A percentile compares a stretch with the other conserved stretches of the same genome.
These are phyloP conservation scores for Sporothrix protearum DNA, from an alignment of 2,329 filamentous ascomycete species.

Conservation along the genomic window DNA sequence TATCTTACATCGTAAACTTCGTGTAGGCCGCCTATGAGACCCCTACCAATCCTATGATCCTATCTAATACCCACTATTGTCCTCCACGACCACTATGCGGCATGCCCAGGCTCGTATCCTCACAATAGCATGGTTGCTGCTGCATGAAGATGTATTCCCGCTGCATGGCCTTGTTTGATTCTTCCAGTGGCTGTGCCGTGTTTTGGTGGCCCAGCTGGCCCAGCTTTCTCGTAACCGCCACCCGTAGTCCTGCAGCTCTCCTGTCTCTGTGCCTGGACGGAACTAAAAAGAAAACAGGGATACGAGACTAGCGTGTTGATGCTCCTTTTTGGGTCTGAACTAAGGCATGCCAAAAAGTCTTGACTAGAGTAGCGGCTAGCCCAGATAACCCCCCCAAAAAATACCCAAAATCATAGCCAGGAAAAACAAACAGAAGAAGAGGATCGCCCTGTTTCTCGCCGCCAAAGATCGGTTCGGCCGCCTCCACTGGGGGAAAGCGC, in stretches of 20 bases:
- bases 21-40: background rate
- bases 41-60: background rate
- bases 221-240: conserved; percentile 4
- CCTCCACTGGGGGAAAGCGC: background rate
- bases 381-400: background rate
- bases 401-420: background rate
- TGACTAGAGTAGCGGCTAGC: too few species aligned
- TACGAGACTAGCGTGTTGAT: conserved; percentile 11
- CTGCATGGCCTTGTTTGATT: too few species aligned
- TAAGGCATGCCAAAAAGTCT: conserved; percentile 3
- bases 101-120: background rate
- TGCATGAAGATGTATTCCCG: background rate
- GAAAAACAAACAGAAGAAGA: background rate
- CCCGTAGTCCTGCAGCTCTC: conserved; percentile 4
- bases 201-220: background rate
- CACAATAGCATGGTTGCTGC: conserved; percentile 2
- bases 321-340: conserved; percentile 10
- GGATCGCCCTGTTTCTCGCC: conserved; percentile 3
- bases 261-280: conserved; percentile 7
- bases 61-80: background rate
- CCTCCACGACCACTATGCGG: background rate
- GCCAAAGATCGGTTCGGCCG: conserved; percentile 12
- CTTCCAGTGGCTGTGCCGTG: conserved; percentile 8
- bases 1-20: background rate
- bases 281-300: background rate